phyloP scores from a whole-genome alignment of 1,139 yeast genomes.

The Kurtzmaniella quercitrusa region DNA sequence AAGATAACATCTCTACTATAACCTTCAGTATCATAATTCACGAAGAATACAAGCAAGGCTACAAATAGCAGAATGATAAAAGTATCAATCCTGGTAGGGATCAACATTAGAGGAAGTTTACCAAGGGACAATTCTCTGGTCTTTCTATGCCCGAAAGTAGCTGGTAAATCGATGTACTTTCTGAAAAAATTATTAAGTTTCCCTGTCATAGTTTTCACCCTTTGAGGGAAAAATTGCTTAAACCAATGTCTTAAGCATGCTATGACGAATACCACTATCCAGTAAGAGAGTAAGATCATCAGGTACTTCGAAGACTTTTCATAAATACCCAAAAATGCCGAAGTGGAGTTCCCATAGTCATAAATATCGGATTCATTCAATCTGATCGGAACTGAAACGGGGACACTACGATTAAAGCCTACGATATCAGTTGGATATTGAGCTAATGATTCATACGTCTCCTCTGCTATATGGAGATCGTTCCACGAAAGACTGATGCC shows the following conservation, averaged over 20 bases:
- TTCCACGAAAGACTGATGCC: constrained; percentile 25
- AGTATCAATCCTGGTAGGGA: constrained; percentile 67
- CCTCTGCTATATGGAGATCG: constrained; percentile 29
- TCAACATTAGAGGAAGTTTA: constrained; percentile 29
- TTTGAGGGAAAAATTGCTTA: constrained; percentile 21
- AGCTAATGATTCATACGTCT: constrained; percentile 34
- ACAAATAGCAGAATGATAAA: constrained; percentile 45
- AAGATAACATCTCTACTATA: constrained; percentile 29
- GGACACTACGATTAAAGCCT: constrained; percentile 4
- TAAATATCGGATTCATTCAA: constrained; percentile 13
- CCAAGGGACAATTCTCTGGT: constrained; percentile 23
- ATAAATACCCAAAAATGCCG: constrained; percentile 2
- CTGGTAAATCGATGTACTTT: constrained; percentile 23
- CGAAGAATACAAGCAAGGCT: constrained; percentile 38
- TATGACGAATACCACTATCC: constrained; percentile 24
- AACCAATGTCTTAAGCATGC: constrained; percentile 31
- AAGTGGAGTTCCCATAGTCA: constrained; percentile 15
- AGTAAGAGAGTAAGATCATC: constrained; percentile 23
- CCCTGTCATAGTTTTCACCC: constrained; percentile 17
- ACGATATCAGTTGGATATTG: constrained; percentile 18
- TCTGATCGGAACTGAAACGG: constrained; percentile 16
- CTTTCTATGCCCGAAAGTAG: constrained; percentile 21
- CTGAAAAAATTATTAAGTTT: constrained; percentile 24
- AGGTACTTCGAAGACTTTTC: constrained; percentile 28
- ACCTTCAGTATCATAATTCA: constrained; percentile 18